Evolutionary conservation across 371 early-diverging fungal species (phyloP).

Genomic region (Umbelopsis sp.): DNA sequence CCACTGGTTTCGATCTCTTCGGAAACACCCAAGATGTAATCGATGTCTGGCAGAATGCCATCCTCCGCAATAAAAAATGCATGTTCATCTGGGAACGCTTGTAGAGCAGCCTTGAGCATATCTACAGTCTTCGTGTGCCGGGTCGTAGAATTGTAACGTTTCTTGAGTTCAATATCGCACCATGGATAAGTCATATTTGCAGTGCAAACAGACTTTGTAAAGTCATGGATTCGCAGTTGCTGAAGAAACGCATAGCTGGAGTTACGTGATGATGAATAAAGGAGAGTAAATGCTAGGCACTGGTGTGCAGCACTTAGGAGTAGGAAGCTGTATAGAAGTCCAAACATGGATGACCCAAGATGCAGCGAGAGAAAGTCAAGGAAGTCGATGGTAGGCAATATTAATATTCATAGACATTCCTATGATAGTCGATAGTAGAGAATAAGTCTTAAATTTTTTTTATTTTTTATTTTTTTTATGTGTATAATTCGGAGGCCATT

Average conservation of each 20-base stretch:
- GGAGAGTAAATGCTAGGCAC: no score
- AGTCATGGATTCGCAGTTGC: not conserved
- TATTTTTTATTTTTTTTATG: no score
- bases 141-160: not conserved
- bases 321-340: no score
- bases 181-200: no score
- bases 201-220: no score
- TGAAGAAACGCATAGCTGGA: not conserved
- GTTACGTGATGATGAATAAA: no score
- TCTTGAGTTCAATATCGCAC: not conserved
- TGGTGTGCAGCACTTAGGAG: no score
- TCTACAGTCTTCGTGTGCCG: not conserved
- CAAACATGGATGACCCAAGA: not conserved
- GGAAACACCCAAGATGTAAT: not conserved
- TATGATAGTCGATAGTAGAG: not conserved
- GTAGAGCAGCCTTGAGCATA: constrained; percentile 5
- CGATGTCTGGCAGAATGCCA: not conserved
- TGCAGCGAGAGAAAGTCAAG: not conserved
- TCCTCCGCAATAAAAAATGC: not conserved
- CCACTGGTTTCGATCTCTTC: not conserved
- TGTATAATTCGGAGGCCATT: no score
- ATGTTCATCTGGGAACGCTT: not conserved
- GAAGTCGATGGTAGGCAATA: not conserved
- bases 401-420: not conserved
- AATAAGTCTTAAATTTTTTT: no score